Percentiles rank a stretch among this genome's conserved stretches.
Evolutionary conservation across 768 basidiomycete species (phyloP).

Genomic region (Harrya chromipes): DNA sequence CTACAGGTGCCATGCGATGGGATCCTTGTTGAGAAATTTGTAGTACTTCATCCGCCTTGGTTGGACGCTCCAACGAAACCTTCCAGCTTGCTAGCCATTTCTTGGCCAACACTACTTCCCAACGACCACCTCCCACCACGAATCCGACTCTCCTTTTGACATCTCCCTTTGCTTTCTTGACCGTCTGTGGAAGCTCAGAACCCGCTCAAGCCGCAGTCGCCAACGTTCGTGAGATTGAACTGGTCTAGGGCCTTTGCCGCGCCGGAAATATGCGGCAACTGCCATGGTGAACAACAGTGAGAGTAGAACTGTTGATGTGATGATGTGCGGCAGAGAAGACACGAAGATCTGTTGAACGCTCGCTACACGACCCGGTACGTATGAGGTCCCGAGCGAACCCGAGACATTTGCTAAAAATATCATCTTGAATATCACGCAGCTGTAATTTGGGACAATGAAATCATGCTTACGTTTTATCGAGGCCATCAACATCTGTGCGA

Average conservation of each 20-base stretch:
- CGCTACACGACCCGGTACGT: slow-evolving; percentile 16
- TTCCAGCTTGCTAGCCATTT: slow-evolving; percentile 2
- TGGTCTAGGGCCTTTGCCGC: slow-evolving; percentile 7
- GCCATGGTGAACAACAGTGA: slow-evolving; percentile 2
- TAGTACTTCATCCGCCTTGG: slow-evolving; percentile 4
- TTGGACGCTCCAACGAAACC: not conserved
- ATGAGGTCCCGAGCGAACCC: slow-evolving; percentile 9
- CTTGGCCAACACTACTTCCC: slow-evolving; percentile 1
- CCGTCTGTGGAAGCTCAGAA: slow-evolving; percentile 6
- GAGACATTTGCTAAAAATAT: slow-evolving; percentile 10
- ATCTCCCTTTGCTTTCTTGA: slow-evolving; percentile 2
- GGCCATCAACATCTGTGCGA: not conserved
- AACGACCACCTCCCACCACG: not conserved
- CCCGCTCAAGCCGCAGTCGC: slow-evolving; percentile 11
- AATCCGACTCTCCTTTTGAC: not conserved
- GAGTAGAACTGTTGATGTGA: slow-evolving; percentile 6
- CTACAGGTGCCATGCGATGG: too few relatives aligned
- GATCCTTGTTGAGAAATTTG: not conserved
- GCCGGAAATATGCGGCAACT: slow-evolving; percentile 4
- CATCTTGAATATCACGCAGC: too few relatives aligned
- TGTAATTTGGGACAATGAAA: not conserved
- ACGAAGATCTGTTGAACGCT: slow-evolving; percentile 10
- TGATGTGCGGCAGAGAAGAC: slow-evolving; percentile 12
- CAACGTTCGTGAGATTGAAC: slow-evolving; percentile 15
- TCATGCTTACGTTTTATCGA: slow-evolving; percentile 16